Conservation (phyloP, 495 filamentous ascomycete genomes). For the Penicillium arizonense region DNA sequence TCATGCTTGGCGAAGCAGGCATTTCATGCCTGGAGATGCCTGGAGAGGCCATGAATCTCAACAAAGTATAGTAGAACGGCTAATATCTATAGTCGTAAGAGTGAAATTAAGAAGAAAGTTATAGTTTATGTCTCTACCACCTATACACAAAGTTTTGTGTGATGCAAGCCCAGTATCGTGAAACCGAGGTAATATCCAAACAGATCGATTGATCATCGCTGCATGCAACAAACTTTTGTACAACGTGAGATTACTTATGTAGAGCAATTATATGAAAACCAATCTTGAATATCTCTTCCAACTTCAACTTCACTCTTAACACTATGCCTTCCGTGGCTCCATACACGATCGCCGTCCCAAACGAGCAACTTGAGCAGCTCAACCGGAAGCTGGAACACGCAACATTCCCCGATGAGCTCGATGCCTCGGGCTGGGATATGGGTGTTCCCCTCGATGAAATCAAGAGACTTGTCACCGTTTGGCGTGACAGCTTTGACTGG, state of each 20-base stretch:
- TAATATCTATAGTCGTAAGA: background rate
- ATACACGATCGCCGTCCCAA: constrained; percentile 44
- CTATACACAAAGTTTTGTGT: background rate
- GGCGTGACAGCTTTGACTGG: constrained; percentile 51
- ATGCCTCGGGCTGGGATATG: constrained; percentile 44
- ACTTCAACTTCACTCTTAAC: background rate
- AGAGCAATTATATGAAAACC: background rate
- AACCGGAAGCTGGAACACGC: constrained; percentile 40
- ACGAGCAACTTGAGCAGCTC: constrained; percentile 36
- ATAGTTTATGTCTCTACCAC: background rate
- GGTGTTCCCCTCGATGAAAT: constrained; percentile 48
- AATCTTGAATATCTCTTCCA: background rate
- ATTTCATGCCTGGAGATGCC: too few relatives aligned
- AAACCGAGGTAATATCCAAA: constrained; percentile 3
- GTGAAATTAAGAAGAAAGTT: background rate
- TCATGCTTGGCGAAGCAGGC: too few relatives aligned
- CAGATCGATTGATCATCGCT: background rate
- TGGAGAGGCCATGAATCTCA: too few relatives aligned
- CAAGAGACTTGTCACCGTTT: constrained; percentile 42
- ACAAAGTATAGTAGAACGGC: too few relatives aligned
- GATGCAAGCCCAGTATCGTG: background rate
- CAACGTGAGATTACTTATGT: background rate
- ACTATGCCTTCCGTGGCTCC: constrained; percentile 14
- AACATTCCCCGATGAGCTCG: constrained; percentile 47
- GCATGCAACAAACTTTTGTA: background rate